Evolutionary conservation across 768 basidiomycete species (phyloP), one percentile per base, ranked within the genome.

Genomic region (Boletus vermiculosoides): DNA sequence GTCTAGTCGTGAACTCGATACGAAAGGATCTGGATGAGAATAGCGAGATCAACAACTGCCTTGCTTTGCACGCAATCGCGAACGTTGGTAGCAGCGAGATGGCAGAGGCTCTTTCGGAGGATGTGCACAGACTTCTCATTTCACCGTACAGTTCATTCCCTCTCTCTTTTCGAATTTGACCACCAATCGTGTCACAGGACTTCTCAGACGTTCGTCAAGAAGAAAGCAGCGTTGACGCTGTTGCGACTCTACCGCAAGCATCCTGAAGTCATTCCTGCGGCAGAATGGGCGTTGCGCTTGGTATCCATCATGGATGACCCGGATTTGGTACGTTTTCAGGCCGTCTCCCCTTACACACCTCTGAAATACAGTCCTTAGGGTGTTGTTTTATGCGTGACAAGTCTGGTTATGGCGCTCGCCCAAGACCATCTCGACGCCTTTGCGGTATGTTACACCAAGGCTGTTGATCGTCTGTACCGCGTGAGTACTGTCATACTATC

Each of bases 1-100:
- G 97, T 23, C 80, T 99, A 20, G 95, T 98, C 18, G 94, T 98
- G 72, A 99, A 99, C 70, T 98, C 95, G 33, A 97, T 99, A 67
- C 85, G 94, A 42, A 99, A 99, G 70, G 97, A 98, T 74, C 73
- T 99, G 57, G 94, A 98, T 60, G 90, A 92, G 60, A 92, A 91
- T 65, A 91, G 90, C 66, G 97, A 98, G 71, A 82, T 97, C 61
- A 90, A 90, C 73, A 98, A 98, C 66, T 98, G 97, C 66, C 80
- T 99, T 54, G 97, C 97, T 2, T 75, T 99, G 54, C 97, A 99
- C 66, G 97, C 97, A 16, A 98, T 99, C 63, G 97, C 97, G 11
- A 99, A 98, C 64, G 92, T 99, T 23, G 97, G 97, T 45, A 92
- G 95, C 41, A 90, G 89, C 65, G 97, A 98, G 73, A 99, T 99